These are phyloP conservation scores for Phalaenopsis aphrodite DNA, from an alignment of 106 monocot genomes.

Conservation along the genomic window DNA sequence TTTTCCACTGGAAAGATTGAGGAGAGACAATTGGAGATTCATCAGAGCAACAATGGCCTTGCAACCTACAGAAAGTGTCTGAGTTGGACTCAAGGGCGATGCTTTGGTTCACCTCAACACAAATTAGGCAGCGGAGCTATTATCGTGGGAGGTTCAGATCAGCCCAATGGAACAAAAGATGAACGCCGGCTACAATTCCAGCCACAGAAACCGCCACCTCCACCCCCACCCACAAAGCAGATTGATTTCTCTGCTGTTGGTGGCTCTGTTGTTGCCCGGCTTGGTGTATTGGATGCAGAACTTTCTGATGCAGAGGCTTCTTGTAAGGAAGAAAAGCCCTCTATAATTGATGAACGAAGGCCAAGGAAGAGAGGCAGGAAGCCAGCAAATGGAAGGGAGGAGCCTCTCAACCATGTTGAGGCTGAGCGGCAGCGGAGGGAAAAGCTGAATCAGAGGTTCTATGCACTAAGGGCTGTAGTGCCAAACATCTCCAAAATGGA, in stretches of 20 bases:
- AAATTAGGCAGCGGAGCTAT: slow-evolving; percentile 8
- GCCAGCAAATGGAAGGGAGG: slow-evolving; percentile 70
- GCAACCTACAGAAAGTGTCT: not conserved
- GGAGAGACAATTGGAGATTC: slow-evolving; percentile 10
- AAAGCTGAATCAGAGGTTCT: slow-evolving; percentile 81
- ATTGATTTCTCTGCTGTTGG: slow-evolving; percentile 17
- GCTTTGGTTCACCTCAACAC: not conserved
- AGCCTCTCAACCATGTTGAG: slow-evolving; percentile 66
- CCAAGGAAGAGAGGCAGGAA: slow-evolving; percentile 63
- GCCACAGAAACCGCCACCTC: slow-evolving; percentile 9
- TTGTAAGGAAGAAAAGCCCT: slow-evolving; percentile 25
- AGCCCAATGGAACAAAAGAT: slow-evolving; percentile 7
- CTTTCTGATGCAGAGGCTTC: slow-evolving; percentile 19
- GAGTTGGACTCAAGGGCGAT: slow-evolving; percentile 3
- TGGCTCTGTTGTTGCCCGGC: slow-evolving; percentile 10
- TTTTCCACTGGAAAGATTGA: not conserved
- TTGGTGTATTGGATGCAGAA: slow-evolving; percentile 15
- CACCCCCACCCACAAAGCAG: not conserved
- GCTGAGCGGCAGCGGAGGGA: slow-evolving; percentile 71
- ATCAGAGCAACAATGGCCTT: not conserved
- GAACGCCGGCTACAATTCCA: slow-evolving; percentile 1
- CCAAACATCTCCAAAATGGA: slow-evolving; percentile 84
- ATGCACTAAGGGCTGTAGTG: slow-evolving; percentile 62
- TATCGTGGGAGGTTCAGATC: not conserved
- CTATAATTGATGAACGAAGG: slow-evolving; percentile 21